Percentiles rank a stretch among this genome's conserved stretches.
These are phyloP conservation scores for Cenococcum geophilum DNA, from an alignment of 495 filamentous ascomycete genomes.

Conservation along the genomic window DNA sequence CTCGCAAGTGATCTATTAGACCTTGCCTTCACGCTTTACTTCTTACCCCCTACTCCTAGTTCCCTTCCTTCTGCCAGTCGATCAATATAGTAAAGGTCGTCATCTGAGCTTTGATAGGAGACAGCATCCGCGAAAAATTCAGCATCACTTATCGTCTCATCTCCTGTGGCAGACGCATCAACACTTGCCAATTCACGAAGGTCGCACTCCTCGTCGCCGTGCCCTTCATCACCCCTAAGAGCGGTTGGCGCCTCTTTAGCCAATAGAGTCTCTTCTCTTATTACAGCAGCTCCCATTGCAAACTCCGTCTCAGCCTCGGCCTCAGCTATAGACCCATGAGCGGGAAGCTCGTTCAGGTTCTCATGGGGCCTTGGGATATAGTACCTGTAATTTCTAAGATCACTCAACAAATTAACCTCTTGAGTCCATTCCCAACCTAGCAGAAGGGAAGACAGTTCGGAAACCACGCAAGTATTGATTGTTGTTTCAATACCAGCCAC, in stretches of 20 bases:
- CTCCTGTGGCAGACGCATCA: not conserved
- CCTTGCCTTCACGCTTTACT: slow-evolving; percentile 3
- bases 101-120: slow-evolving; percentile 1
- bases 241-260: not conserved
- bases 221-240: not conserved
- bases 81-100: slow-evolving; percentile 4
- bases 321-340: not conserved
- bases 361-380: not conserved
- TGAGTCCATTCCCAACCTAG: slow-evolving; percentile 1
- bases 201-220: not conserved
- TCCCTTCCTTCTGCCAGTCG: slow-evolving; percentile 1
- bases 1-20: slow-evolving; percentile 1
- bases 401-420: slow-evolving; percentile 2
- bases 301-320: not conserved
- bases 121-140: not conserved
- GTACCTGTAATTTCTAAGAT: slow-evolving; percentile 2
- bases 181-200: slow-evolving; percentile 1
- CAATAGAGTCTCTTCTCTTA: slow-evolving; percentile 1
- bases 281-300: not conserved
- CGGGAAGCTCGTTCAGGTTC: slow-evolving; percentile 1
- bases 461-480: slow-evolving; percentile 1
- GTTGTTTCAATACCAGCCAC: not conserved
- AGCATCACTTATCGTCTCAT: slow-evolving; percentile 3
- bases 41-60: not conserved
- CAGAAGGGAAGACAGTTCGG: not conserved